Evolutionary conservation across 208 protist species (phyloP).

Genomic region (Crithidia expoeki): DNA sequence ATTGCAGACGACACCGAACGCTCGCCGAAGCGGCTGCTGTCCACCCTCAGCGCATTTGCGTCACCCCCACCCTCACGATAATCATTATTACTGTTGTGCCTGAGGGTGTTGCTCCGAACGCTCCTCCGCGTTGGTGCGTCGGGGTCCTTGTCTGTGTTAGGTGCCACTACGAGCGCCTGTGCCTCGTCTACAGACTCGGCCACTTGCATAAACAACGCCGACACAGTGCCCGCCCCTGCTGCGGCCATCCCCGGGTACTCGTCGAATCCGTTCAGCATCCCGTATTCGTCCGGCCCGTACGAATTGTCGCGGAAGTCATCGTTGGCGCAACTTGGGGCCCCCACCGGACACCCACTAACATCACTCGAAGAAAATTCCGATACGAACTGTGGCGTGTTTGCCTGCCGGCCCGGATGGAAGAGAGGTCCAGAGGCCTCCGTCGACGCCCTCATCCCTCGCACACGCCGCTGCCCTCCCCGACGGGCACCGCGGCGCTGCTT

Average conservation of each 20-base stretch:
- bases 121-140: not conserved
- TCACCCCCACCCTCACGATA: not conserved
- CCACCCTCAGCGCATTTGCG: not conserved
- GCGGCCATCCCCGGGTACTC: not conserved
- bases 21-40: not conserved
- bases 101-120: not conserved
- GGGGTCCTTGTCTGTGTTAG: not conserved
- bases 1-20: slow-evolving; percentile 4
- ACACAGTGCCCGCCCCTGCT: not conserved
- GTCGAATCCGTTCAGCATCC: not conserved
- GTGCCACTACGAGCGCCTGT: not conserved
- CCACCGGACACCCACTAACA: not conserved
- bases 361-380: not conserved
- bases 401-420: not conserved
- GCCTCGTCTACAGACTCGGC: not conserved
- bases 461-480: not conserved
- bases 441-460: not conserved
- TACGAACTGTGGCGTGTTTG: not conserved
- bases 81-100: not conserved
- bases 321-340: not conserved
- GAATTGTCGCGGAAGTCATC: not conserved
- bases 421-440: not conserved
- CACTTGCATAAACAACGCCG: slow-evolving; percentile 1
- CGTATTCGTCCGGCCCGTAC: slow-evolving; percentile 1
- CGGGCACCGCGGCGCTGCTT: not conserved